Percentiles rank a stretch among this genome's conserved stretches.
phyloP scores from a whole-genome alignment of 441 rosid genomes.

The Cnidoscolus chayamansa region DNA sequence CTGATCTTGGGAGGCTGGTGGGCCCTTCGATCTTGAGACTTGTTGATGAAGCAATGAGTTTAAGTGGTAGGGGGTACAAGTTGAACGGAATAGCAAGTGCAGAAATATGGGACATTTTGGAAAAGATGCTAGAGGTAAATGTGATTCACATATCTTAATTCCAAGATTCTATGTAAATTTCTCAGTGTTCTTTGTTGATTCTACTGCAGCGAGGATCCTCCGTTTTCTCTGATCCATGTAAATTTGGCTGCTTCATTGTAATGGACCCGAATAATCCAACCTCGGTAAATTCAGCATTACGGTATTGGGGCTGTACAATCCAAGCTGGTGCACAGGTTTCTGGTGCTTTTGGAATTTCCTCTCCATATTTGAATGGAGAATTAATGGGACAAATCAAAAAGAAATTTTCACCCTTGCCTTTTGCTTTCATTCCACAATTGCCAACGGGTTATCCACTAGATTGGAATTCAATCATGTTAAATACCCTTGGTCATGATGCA shows the following conservation, averaged over 20 bases:
- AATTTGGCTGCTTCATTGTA: slow-evolving; percentile 61
- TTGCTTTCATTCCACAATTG: slow-evolving; percentile 51
- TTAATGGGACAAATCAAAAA: slow-evolving; percentile 35
- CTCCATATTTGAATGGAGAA: slow-evolving; percentile 32
- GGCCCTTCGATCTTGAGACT: slow-evolving; percentile 73
- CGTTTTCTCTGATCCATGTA: slow-evolving; percentile 47
- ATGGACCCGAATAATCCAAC: slow-evolving; percentile 60
- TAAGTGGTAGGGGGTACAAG: slow-evolving; percentile 43
- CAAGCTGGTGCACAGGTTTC: slow-evolving; percentile 78
- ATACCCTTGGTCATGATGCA: slow-evolving; percentile 38
- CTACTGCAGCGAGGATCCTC: slow-evolving; percentile 65
- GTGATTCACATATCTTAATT: slow-evolving; percentile 18
- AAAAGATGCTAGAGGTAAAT: slow-evolving; percentile 62
- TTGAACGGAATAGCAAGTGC: slow-evolving; percentile 51
- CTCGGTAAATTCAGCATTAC: slow-evolving; percentile 64
- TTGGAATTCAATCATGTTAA: slow-evolving; percentile 55
- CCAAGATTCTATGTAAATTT: slow-evolving; percentile 5
- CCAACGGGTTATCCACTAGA: slow-evolving; percentile 38
- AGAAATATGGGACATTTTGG: slow-evolving; percentile 74
- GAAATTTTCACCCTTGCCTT: slow-evolving; percentile 56
- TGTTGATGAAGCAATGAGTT: slow-evolving; percentile 60
- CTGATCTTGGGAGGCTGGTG: slow-evolving; percentile 85
- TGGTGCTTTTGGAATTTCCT: slow-evolving; percentile 52
- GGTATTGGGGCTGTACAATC: slow-evolving; percentile 79
- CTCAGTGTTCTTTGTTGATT: slow-evolving; percentile 19